Conservation (phyloP, 148 eudicot species). For the Oxyria digyna region DNA sequence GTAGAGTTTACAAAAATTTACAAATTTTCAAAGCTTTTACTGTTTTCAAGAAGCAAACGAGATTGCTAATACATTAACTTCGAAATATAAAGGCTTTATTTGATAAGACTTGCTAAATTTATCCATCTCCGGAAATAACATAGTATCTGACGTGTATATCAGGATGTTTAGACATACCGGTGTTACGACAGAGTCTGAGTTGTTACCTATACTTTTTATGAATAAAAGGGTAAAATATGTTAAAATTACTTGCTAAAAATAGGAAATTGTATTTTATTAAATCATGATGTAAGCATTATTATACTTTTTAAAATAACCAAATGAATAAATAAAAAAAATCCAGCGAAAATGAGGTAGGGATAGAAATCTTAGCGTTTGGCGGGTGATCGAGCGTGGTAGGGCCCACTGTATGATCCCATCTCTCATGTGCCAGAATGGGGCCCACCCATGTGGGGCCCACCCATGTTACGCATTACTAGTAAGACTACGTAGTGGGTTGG, state of each 20-base stretch:
- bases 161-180: too few species aligned
- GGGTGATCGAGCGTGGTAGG: slow-evolving; percentile 1
- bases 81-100: too few species aligned
- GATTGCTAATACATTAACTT: too few species aligned
- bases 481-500: slow-evolving; percentile 7
- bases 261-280: not conserved
- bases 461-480: slow-evolving; percentile 10
- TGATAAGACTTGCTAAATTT: too few species aligned
- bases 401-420: not conserved
- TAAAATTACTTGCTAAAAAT: not conserved
- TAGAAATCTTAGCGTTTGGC: not conserved
- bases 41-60: too few species aligned
- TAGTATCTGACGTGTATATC: too few species aligned
- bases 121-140: too few species aligned
- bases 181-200: too few species aligned
- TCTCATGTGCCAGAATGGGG: slow-evolving; percentile 5
- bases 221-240: too few species aligned
- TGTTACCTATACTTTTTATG: too few species aligned
- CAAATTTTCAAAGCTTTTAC: too few species aligned
- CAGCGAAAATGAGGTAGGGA: not conserved
- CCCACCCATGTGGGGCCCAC: slow-evolving; percentile 2
- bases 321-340: not conserved
- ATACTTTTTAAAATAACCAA: not conserved
- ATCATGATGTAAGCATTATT: not conserved
- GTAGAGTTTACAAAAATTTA: too few species aligned